phyloP scores from a whole-genome alignment of 306 rosid genomes.

The Sechiopsis laciniata region DNA sequence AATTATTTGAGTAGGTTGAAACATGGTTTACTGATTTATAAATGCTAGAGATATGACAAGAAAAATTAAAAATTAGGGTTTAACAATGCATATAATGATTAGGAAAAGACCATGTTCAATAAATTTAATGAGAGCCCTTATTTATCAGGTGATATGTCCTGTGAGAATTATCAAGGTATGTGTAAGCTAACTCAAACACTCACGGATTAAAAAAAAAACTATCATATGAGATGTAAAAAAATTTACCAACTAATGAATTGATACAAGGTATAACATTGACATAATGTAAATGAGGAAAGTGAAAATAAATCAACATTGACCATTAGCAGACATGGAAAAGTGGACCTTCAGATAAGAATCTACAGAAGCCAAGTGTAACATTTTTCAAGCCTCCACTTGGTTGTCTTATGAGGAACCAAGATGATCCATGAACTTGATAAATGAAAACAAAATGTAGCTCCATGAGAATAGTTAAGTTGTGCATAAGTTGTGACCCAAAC shows the following conservation, averaged over 20 bases:
- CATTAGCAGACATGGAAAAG: neutral
- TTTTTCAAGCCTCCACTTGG: constrained; percentile 12
- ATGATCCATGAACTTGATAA: constrained; percentile 4
- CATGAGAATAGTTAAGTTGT: no score
- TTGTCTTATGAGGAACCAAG: constrained; percentile 8
- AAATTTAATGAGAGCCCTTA: neutral
- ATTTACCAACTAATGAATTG: no score
- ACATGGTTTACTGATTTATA: neutral
- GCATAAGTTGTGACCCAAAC: no score
- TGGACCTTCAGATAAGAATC: constrained; percentile 7
- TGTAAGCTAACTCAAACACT: no score
- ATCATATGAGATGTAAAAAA: no score
- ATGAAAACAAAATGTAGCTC: neutral
- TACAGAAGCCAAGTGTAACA: neutral
- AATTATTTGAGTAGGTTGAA: neutral
- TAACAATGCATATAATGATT: neutral
- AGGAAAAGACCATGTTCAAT: neutral
- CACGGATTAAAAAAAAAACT: neutral
- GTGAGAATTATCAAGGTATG: no score
- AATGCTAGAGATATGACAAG: neutral
- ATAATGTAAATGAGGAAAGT: constrained; percentile 9
- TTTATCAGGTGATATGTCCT: no score
- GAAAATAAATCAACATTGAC: neutral
- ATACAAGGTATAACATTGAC: neutral
- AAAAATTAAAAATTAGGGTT: neutral